Evolutionary conservation across 441 rosid genomes (phyloP), one percentile per base, ranked within the genome.

Genomic region (Corymbia calophylla): DNA sequence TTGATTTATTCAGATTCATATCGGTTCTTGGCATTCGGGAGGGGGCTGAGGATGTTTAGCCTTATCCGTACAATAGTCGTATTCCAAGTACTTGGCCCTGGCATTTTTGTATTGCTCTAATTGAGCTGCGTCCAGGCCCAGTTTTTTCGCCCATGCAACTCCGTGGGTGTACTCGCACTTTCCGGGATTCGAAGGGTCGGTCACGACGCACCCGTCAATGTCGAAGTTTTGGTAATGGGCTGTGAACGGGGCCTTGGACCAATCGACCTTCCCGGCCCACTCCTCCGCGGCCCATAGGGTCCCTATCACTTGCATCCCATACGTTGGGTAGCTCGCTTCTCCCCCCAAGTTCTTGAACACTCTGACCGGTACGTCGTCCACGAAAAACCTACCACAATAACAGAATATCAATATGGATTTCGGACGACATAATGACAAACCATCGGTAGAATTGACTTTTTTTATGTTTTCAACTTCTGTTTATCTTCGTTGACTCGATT

Each of bases 11-110:
- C 44, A 66, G 31, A 66, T 31, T 66, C 77, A 19, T 64, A 14
- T 64, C 35, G 73, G 39, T 31, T 53, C 47, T 81, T 48, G n/a
- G 87, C 87, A 51, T 49, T 84, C 39, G 32, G 35, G 39, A 16
- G 35, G 35, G 17, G 73, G 39, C 21, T 48, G 12, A 54, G 88
- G 94, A 88, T 88, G 90, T 49, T 70, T 92, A 29, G 68, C 35
- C 87, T 91, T 86, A 60, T 92, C 92, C 31, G 82, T 81, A 91
- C 94, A 92, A 90, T 92, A 92, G 90, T 92, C 92, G 48, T 89
- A 92, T 54, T 55, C 87, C 89, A 92, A 89, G 90, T 91, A 89
- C 62, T 47, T 39, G 19, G 84, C 89, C 89, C 87, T 92, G 86
- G 88, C 88, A 23, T 90, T 86, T 14, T 64, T 23, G n/a, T 92